Conservation (phyloP, 208 protist genomes). For the Leishmania turanica region DNA sequence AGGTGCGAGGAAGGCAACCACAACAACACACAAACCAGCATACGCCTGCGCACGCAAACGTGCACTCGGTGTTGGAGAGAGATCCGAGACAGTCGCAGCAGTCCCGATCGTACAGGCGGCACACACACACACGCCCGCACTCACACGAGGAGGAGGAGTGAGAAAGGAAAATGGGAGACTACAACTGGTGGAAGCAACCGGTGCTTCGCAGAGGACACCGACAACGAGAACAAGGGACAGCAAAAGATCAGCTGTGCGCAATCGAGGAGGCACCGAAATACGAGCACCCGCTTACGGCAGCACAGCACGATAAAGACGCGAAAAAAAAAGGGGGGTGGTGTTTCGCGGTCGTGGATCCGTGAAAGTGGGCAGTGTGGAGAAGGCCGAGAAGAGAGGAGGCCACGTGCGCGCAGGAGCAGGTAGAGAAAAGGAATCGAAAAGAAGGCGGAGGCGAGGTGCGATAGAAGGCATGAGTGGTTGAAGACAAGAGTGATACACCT, state of each 20-base stretch:
- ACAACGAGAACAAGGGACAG: background rate
- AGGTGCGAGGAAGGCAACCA: background rate
- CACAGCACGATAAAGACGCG: background rate
- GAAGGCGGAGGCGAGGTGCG: background rate
- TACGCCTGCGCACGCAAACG: background rate
- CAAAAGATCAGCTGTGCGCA: background rate
- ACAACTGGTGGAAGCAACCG: background rate
- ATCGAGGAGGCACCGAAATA: background rate
- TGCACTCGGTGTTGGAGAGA: background rate
- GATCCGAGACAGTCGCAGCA: background rate
- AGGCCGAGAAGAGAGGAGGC: background rate
- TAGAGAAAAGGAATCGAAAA: background rate
- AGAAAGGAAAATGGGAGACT: background rate
- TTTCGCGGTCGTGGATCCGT: background rate
- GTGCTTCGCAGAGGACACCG: background rate
- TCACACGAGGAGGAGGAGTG: background rate
- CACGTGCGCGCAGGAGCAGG: background rate
- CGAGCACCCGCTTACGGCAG: background rate
- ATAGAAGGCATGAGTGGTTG: background rate
- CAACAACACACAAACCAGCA: background rate
- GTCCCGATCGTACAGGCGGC: background rate
- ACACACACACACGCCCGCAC: background rate
- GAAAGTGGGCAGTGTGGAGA: too few relatives aligned
- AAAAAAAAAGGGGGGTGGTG: background rate
- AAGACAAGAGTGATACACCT: background rate